Evolutionary conservation across 1,284 basidiomycete genomes (phyloP).

Genomic region (Uromyces viciae-fabae): DNA sequence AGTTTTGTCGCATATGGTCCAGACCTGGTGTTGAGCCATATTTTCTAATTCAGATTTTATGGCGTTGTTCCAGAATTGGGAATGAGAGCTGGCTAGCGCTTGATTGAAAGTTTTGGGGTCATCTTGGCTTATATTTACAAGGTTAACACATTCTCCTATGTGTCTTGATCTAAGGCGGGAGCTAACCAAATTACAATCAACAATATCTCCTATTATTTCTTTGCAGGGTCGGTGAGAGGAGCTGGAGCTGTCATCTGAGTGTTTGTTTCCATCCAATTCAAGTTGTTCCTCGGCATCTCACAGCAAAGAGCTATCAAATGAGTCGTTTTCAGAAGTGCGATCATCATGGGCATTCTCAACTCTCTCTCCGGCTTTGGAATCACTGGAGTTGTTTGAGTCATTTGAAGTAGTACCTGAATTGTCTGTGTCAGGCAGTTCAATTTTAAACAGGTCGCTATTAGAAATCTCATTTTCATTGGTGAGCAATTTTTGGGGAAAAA

Average conservation of each 20-base stretch:
- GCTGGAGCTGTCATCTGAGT: too few species aligned
- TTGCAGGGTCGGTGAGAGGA: background rate
- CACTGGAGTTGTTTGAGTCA: too few species aligned
- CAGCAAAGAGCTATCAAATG: too few species aligned
- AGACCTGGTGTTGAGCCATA: background rate
- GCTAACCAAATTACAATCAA: background rate
- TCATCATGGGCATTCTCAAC: too few species aligned
- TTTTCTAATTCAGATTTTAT: background rate
- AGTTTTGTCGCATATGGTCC: background rate
- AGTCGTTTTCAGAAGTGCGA: too few species aligned
- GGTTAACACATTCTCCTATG: background rate
- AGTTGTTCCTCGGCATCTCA: too few species aligned
- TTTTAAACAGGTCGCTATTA: too few species aligned
- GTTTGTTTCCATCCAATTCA: too few species aligned
- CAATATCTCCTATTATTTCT: background rate
- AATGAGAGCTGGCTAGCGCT: background rate
- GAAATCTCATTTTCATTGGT: too few species aligned
- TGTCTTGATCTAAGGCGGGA: background rate
- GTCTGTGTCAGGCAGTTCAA: background rate
- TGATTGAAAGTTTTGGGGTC: background rate
- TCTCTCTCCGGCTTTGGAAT: too few species aligned
- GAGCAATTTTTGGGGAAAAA: background rate
- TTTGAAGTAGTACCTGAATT: too few species aligned
- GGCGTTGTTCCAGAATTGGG: background rate
- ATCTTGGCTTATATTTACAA: background rate